A percentile compares a stretch with the other conserved stretches of the same genome.
These are phyloP conservation scores for Zygotorulaspora danielsina DNA, from an alignment of 805 yeast species.

Conservation along the genomic window DNA sequence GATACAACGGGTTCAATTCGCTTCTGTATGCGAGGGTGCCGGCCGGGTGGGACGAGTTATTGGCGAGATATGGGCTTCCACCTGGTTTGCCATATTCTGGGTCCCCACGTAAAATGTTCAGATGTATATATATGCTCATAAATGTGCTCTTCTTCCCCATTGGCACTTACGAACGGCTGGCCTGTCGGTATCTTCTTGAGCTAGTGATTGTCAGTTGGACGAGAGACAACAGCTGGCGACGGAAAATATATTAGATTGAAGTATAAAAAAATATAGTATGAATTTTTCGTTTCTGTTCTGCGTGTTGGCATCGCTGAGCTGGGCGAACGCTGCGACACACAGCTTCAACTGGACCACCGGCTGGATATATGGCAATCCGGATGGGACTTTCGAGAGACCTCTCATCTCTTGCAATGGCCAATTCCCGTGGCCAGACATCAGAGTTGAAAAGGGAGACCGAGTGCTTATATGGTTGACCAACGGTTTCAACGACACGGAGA, in stretches of 20 bases:
- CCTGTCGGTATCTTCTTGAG: too few species aligned
- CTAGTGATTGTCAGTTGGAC: too few species aligned
- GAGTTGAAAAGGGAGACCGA: conserved; percentile 75
- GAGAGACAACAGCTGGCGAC: too few species aligned
- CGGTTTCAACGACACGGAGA: conserved; percentile 61
- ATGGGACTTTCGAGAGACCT: conserved; percentile 39
- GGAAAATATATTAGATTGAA: too few species aligned
- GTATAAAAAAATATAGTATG: not conserved
- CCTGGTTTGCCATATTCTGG: too few species aligned
- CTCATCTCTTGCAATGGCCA: conserved; percentile 45
- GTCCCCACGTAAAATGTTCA: too few species aligned
- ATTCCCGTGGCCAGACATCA: conserved; percentile 84
- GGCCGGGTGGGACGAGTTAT: too few species aligned
- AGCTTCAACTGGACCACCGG: conserved; percentile 61
- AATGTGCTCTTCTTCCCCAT: conserved; percentile 2
- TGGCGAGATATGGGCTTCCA: too few species aligned
- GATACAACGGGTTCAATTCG: too few species aligned
- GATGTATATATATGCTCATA: conserved; percentile 1
- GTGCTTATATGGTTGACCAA: conserved; percentile 70
- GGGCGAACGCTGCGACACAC: conserved; percentile 42
- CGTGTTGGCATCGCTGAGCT: conserved; percentile 1
- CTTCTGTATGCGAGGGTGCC: too few species aligned
- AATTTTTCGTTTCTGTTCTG: not conserved
- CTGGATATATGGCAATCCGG: conserved; percentile 47
- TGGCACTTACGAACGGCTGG: too few species aligned